Conservation (phyloP, 75 land plant species). For the Adiantum capillusveneris region DNA sequence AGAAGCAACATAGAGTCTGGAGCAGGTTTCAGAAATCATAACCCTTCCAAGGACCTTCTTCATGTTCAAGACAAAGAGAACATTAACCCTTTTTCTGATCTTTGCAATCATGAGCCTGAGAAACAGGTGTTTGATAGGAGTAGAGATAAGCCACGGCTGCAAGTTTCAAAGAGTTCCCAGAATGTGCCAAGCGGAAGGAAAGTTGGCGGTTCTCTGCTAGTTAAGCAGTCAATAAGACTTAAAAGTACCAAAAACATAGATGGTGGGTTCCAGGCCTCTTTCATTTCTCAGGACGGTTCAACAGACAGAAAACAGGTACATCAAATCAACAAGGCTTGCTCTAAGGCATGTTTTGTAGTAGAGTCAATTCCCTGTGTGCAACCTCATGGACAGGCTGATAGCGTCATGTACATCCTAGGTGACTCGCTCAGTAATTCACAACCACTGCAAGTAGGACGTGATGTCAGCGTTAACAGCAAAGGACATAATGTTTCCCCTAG, state of each 20-base stretch:
- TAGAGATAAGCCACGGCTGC: constrained; percentile 1
- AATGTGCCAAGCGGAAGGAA: background rate
- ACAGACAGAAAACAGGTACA: background rate
- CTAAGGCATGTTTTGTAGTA: too few relatives aligned
- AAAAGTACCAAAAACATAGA: background rate
- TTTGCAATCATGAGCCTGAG: background rate
- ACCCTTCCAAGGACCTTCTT: background rate
- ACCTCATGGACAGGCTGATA: too few relatives aligned
- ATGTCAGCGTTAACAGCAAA: background rate
- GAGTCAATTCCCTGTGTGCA: too few relatives aligned
- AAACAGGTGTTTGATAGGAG: constrained; percentile 1
- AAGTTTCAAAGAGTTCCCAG: background rate
- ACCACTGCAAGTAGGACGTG: background rate
- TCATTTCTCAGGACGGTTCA: background rate
- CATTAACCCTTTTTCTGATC: background rate
- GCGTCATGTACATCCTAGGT: too few relatives aligned
- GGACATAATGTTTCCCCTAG: background rate
- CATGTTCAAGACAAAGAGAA: constrained; percentile 3
- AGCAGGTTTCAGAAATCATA: background rate
- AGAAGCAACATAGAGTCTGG: background rate
- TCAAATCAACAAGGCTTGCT: background rate
- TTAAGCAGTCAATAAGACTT: background rate
- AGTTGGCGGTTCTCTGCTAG: constrained; percentile 2
- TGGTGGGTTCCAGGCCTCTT: background rate
- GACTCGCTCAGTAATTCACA: too few relatives aligned